Evolutionary conservation across 257 asterid species (phyloP).

Genomic region (Schizonepeta tenuifolia): DNA sequence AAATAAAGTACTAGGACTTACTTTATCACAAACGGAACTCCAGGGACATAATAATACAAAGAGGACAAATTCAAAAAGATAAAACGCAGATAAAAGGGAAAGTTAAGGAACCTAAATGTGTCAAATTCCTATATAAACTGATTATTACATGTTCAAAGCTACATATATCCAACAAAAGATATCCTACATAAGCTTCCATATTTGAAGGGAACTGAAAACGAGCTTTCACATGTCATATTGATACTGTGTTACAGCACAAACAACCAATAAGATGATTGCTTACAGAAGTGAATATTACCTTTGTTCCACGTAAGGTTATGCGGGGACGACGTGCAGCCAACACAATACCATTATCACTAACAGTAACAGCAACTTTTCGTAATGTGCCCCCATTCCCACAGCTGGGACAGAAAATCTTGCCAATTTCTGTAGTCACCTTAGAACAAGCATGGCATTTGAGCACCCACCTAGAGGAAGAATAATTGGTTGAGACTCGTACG

Average conservation of each 20-base stretch:
- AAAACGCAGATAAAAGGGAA: background rate
- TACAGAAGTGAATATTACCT: conserved; percentile 51
- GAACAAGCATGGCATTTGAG: conserved; percentile 96
- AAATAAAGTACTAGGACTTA: background rate
- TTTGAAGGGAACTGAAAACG: background rate
- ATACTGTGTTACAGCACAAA: conserved; percentile 14
- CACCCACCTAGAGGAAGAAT: conserved; percentile 74
- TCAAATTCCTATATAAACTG: background rate
- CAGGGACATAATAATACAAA: background rate
- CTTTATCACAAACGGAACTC: background rate
- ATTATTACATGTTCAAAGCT: background rate
- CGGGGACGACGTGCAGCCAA: conserved; percentile 85
- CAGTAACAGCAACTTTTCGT: conserved; percentile 91
- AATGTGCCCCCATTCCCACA: conserved; percentile 99
- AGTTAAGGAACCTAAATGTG: background rate
- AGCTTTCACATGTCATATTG: background rate
- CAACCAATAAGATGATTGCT: background rate
- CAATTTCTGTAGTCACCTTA: conserved; percentile 94
- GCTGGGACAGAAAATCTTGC: conserved; percentile 85
- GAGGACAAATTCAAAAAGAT: background rate
- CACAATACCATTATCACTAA: conserved; percentile 81
- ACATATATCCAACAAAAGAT: background rate
- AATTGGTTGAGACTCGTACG: background rate
- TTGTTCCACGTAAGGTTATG: conserved; percentile 89
- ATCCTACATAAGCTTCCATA: background rate